Evolutionary conservation across 257 asterid species (phyloP).

Genomic region (Penstemon newberryi): DNA sequence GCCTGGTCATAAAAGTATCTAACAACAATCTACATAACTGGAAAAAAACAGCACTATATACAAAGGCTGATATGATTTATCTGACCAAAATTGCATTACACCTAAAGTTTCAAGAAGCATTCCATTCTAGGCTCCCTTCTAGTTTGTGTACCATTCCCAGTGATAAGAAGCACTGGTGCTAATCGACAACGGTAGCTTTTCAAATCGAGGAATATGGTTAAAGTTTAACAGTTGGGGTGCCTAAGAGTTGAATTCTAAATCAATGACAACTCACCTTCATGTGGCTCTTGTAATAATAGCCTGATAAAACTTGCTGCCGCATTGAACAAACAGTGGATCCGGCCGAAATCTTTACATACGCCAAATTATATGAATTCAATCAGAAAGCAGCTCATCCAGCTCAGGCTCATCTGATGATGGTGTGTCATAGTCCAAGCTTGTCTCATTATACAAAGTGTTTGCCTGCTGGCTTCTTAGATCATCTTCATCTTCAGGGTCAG

Average conservation of each 20-base stretch:
- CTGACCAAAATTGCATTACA: slow-evolving; percentile 25
- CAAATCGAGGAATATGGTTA: slow-evolving; percentile 13
- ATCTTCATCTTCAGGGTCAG: slow-evolving; percentile 83
- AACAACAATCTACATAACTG: slow-evolving; percentile 18
- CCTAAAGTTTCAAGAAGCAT: slow-evolving; percentile 10
- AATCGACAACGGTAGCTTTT: slow-evolving; percentile 13
- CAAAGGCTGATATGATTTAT: slow-evolving; percentile 28
- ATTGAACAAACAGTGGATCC: slow-evolving; percentile 18
- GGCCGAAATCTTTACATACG: slow-evolving; percentile 8
- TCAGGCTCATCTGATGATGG: slow-evolving; percentile 66
- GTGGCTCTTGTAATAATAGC: slow-evolving; percentile 12
- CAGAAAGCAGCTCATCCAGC: slow-evolving; percentile 82
- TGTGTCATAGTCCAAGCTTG: slow-evolving; percentile 59
- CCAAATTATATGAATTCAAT: slow-evolving; percentile 36
- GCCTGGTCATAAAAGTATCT: slow-evolving; percentile 23
- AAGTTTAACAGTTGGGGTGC: slow-evolving; percentile 24
- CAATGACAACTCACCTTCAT: slow-evolving; percentile 23
- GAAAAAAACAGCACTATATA: slow-evolving; percentile 21
- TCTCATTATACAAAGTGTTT: slow-evolving; percentile 45
- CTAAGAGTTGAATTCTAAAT: slow-evolving; percentile 18
- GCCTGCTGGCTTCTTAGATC: slow-evolving; percentile 44
- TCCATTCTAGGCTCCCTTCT: neutral
- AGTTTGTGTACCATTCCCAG: slow-evolving; percentile 17
- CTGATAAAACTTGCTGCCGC: slow-evolving; percentile 20
- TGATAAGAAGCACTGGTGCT: slow-evolving; percentile 1